These are phyloP conservation scores for Infundibulicybe gibba DNA, from an alignment of 768 basidiomycete species.

Conservation along the genomic window DNA sequence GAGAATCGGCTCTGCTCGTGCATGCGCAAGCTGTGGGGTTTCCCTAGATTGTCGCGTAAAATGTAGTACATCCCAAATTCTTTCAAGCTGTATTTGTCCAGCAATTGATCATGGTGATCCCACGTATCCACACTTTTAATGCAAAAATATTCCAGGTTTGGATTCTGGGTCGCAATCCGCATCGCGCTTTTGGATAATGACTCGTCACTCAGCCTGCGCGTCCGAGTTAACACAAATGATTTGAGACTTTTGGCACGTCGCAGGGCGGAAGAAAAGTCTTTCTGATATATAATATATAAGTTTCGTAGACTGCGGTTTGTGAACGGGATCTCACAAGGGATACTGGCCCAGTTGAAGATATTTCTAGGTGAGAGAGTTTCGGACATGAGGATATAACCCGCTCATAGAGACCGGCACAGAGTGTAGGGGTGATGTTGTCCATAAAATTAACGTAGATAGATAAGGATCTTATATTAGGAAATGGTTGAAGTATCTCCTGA, in stretches of 20 bases:
- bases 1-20: too few relatives aligned
- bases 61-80: conserved; percentile 5
- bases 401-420: conserved; percentile 7
- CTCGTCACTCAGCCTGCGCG: conserved; percentile 6
- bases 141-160: conserved; percentile 9
- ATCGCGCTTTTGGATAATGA: conserved; percentile 6
- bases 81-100: conserved; percentile 7
- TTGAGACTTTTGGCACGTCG: conserved; percentile 7
- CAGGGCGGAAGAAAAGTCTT: conserved; percentile 10
- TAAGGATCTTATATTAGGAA: conserved; percentile 7
- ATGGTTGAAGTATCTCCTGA: conserved; percentile 6
- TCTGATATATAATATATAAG: conserved; percentile 1
- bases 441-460: conserved; percentile 13
- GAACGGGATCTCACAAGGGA: conserved; percentile 6
- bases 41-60: neutral
- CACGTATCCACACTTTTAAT: conserved; percentile 12
- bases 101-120: conserved; percentile 14
- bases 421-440: conserved; percentile 2
- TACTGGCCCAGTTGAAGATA: conserved; percentile 11
- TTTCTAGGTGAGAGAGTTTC: conserved; percentile 7
- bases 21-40: conserved; percentile 1
- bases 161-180: conserved; percentile 8
- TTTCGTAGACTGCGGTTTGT: neutral
- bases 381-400: conserved; percentile 9
- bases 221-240: conserved; percentile 10